A percentile compares a stretch with the other conserved stretches of the same genome.
phyloP scores from a whole-genome alignment of 106 monocot genomes.

The Apostasia shenzhenica region DNA sequence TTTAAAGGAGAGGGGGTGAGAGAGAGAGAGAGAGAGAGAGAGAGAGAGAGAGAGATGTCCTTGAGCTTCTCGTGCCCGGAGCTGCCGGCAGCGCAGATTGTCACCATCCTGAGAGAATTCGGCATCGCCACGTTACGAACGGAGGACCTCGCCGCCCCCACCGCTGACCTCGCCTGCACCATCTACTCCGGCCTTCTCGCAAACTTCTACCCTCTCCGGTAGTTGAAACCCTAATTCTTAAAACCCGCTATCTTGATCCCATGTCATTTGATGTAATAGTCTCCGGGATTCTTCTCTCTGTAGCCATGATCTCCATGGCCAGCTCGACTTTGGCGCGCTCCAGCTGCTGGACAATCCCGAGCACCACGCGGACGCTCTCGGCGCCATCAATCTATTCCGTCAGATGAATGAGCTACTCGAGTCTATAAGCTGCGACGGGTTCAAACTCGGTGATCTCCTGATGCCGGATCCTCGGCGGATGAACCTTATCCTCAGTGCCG shows the following conservation, averaged over 20 bases:
- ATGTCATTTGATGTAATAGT: neutral
- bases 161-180: conserved; percentile 25
- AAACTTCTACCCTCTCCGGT: conserved; percentile 42
- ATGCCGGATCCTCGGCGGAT: conserved; percentile 40
- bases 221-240: conserved; percentile 3
- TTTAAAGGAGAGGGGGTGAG: no score
- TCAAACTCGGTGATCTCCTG: conserved; percentile 51
- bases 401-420: conserved; percentile 31
- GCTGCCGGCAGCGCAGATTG: conserved; percentile 25
- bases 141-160: conserved; percentile 27
- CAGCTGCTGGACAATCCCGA: conserved; percentile 69
- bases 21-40: neutral
- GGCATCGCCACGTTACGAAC: conserved; percentile 20
- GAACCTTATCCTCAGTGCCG: conserved; percentile 40
- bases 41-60: neutral
- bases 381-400: conserved; percentile 22
- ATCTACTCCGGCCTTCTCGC: conserved; percentile 33
- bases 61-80: conserved; percentile 33
- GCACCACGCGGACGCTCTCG: conserved; percentile 25
- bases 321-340: conserved; percentile 55
- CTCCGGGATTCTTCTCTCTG: neutral
- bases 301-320: conserved; percentile 36
- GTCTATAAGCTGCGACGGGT: conserved; percentile 19
- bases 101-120: conserved; percentile 6
- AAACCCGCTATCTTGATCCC: neutral